A percentile compares a stretch with the other conserved stretches of the same genome.
Evolutionary conservation across 345 rosid genomes (phyloP).

Genomic region (Acer saccharum): DNA sequence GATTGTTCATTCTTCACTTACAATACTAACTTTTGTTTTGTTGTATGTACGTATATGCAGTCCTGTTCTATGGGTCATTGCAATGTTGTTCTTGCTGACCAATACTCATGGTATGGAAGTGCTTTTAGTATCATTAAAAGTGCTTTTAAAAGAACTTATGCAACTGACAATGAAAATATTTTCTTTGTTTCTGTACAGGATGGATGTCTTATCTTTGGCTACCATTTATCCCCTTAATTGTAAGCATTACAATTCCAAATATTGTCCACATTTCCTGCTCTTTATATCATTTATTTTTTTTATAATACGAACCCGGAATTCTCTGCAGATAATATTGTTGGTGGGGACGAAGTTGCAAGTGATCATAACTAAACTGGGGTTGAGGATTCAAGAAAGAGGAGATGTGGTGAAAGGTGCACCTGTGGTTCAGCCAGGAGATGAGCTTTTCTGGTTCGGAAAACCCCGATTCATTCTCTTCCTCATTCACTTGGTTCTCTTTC

Average conservation of each 20-base stretch:
- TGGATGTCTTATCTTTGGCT: slow-evolving; percentile 72
- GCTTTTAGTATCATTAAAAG: too few species aligned
- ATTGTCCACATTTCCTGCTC: background rate
- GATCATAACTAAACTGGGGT: slow-evolving; percentile 80
- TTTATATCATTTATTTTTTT: background rate
- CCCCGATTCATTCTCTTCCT: slow-evolving; percentile 85
- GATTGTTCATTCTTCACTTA: background rate
- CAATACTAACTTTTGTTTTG: background rate
- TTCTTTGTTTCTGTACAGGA: slow-evolving; percentile 41
- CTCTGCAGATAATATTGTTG: slow-evolving; percentile 56
- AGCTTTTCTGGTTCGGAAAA: slow-evolving; percentile 90
- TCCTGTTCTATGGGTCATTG: slow-evolving; percentile 76
- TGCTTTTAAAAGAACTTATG: too few species aligned
- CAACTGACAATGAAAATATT: background rate
- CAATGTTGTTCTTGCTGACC: slow-evolving; percentile 67
- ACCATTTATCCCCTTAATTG: slow-evolving; percentile 80
- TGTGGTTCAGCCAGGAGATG: slow-evolving; percentile 83
- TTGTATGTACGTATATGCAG: slow-evolving; percentile 44
- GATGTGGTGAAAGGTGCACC: slow-evolving; percentile 92
- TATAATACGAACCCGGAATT: background rate
- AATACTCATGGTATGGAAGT: slow-evolving; percentile 57
- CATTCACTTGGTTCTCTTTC: slow-evolving; percentile 86
- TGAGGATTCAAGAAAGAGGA: slow-evolving; percentile 80
- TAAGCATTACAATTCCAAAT: slow-evolving; percentile 39
- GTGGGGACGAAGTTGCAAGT: slow-evolving; percentile 85